Conservation (phyloP, 2,329 filamentous ascomycete genomes). For the Rachicladosporium sp. region DNA sequence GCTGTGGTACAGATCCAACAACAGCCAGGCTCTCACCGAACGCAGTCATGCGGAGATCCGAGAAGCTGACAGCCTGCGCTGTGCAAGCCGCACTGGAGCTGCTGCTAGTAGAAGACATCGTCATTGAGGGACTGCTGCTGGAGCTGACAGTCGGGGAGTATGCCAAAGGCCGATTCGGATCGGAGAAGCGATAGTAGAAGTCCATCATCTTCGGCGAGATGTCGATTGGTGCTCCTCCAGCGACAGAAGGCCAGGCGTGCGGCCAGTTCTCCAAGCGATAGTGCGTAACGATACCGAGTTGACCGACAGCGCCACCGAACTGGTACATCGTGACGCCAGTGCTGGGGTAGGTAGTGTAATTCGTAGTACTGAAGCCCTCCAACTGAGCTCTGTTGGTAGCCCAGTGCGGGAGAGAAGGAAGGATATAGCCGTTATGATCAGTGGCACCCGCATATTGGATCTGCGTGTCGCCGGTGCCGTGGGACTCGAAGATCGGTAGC, state of each 20-base stretch:
- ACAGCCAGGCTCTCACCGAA: conserved; percentile 54
- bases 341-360: conserved; percentile 13
- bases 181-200: conserved; percentile 18
- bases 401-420: conserved; percentile 17
- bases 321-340: conserved; percentile 13
- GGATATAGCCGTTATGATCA: conserved; percentile 3
- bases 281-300: conserved; percentile 25
- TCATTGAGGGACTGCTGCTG: background rate
- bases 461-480: conserved; percentile 27
- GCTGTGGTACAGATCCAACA: conserved; percentile 43
- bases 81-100: too few relatives aligned
- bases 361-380: conserved; percentile 20
- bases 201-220: conserved; percentile 17
- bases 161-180: conserved; percentile 6
- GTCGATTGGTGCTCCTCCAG: conserved; percentile 12
- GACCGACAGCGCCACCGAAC: conserved; percentile 16
- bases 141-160: conserved; percentile 2
- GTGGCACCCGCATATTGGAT: conserved; percentile 28
- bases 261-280: conserved; percentile 23
- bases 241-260: conserved; percentile 24
- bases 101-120: background rate
- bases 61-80: too few relatives aligned
- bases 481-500: conserved; percentile 32
- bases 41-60: too few relatives aligned
- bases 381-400: conserved; percentile 25